Base-by-base conservation (phyloP, 495 filamentous ascomycete genomes). In the Bacidia gigantensis region DNA sequence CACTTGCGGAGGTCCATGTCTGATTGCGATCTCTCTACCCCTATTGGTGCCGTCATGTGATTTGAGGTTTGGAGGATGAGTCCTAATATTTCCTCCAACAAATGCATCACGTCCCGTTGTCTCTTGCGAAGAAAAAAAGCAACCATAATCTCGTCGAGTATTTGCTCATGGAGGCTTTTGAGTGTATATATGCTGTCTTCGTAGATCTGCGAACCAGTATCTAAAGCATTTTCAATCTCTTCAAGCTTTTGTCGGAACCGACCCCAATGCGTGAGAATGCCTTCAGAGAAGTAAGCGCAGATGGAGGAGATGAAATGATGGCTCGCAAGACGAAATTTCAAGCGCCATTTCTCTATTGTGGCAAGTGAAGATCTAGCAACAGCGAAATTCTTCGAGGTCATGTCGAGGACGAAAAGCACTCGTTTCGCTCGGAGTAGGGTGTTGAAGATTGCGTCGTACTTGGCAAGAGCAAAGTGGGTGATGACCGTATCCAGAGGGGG, bases 361-460 rank as follows among this genome's bases (percentile, higher is more conserved):
- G 20, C 22, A 11, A 11, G 12, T 11, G n/a, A 11, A 11, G 2
- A 26, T 81, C 73, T n/a, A 77, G 78, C 46, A 82, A 76, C n/a
- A n/a, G n/a, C n/a, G n/a, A n/a, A n/a, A n/a, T n/a, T 35, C 29
- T 7, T 14, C 7, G 29, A 35, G 21, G 94, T 72, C 55, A 81
- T 75, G 45, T 82, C 80, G 10, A 81, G 80, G 7, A 89, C 82
- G 48, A 83, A 89, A 0, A 84, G 68, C 82, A 97, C 86, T 2
- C 92, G 80, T 2, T 84, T 63, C 0, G 90, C 66, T 1, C 87
- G 79, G 1, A 98, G 74, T 2, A 95, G 67, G 11, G 86, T 68
- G 52, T 78, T 83, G 69, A 94, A 95, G 18, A 95, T 74, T 23
- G 68, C 70, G 61, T 98, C 92, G 59, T 95, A 96, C 58, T 84